A percentile compares a stretch with the other conserved stretches of the same genome.
phyloP scores from a whole-genome alignment of 2,329 filamentous ascomycete genomes.

The Cylindrodendrum hubeiense region DNA sequence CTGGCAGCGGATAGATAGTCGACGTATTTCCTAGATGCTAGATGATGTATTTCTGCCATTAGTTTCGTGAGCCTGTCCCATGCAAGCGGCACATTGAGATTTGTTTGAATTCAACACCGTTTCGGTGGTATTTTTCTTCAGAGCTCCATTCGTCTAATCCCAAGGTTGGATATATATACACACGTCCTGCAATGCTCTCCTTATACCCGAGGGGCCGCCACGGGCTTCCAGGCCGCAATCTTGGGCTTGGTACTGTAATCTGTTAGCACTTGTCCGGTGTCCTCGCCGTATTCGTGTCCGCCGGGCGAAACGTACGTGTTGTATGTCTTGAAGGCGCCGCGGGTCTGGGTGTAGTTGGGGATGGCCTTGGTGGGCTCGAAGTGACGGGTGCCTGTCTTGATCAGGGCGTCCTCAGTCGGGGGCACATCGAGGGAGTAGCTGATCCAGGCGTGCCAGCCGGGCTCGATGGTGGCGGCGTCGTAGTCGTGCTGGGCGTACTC shows the following conservation, averaged over 20 bases:
- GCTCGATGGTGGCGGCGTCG: conserved; percentile 88
- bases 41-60: conserved; percentile 20
- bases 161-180: conserved; percentile 49
- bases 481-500: conserved; percentile 93
- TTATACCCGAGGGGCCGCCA: conserved; percentile 51
- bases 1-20: conserved; percentile 39
- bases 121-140: conserved; percentile 21
- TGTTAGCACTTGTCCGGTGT: conserved; percentile 31
- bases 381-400: conserved; percentile 73
- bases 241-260: conserved; percentile 64
- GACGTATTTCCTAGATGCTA: conserved; percentile 36
- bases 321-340: conserved; percentile 91
- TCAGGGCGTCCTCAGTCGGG: conserved; percentile 79
- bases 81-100: conserved; percentile 24
- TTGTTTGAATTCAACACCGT: conserved; percentile 30
- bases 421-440: conserved; percentile 92
- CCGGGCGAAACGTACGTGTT: conserved; percentile 80
- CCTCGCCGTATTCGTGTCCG: background rate
- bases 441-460: conserved; percentile 98
- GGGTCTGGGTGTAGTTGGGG: conserved; percentile 80
- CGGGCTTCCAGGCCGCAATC: conserved; percentile 65
- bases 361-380: conserved; percentile 83
- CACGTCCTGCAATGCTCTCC: conserved; percentile 24
- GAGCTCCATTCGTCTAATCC: conserved; percentile 35
- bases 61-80: conserved; percentile 9